phyloP scores from a whole-genome alignment of 352 stramenopile species.

The Globisporangium echinulatum region DNA sequence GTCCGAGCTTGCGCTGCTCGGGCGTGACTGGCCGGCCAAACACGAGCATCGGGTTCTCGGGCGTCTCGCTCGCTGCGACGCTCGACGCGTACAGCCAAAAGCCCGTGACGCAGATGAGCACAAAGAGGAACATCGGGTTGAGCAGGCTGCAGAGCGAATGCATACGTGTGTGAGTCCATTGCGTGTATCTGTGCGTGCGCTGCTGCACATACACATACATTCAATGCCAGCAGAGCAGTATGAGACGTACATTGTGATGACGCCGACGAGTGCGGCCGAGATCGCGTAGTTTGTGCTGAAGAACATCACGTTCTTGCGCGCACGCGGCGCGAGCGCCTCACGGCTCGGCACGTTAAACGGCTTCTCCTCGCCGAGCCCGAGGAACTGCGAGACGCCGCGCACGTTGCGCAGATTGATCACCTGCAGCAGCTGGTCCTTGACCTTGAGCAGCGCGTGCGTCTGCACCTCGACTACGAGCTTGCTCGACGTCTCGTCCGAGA shows the following conservation, averaged over 20 bases:
- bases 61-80: slow-evolving; percentile 54
- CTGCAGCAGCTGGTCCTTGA: slow-evolving; percentile 63
- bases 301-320: slow-evolving; percentile 77
- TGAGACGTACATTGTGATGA: slow-evolving; percentile 70
- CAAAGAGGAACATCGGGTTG: slow-evolving; percentile 85
- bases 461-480: slow-evolving; percentile 62
- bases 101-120: slow-evolving; percentile 72
- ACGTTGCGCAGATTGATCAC: slow-evolving; percentile 70
- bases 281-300: slow-evolving; percentile 85
- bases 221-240: background rate
- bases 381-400: slow-evolving; percentile 75
- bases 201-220: background rate
- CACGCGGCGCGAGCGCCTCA: slow-evolving; percentile 49
- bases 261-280: slow-evolving; percentile 61
- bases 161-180: too few relatives aligned
- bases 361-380: slow-evolving; percentile 81
- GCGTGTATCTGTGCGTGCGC: background rate
- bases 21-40: slow-evolving; percentile 61
- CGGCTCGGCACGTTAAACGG: slow-evolving; percentile 74
- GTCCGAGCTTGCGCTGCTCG: slow-evolving; percentile 76
- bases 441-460: slow-evolving; percentile 49
- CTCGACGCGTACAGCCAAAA: slow-evolving; percentile 83
- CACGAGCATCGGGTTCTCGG: slow-evolving; percentile 68
- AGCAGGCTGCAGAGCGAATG: slow-evolving; percentile 31
- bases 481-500: slow-evolving; percentile 40